Percentiles rank a stretch among this genome's conserved stretches.
phyloP scores from a whole-genome alignment of 2,329 filamentous ascomycete genomes.

The Didymella pomorum region DNA sequence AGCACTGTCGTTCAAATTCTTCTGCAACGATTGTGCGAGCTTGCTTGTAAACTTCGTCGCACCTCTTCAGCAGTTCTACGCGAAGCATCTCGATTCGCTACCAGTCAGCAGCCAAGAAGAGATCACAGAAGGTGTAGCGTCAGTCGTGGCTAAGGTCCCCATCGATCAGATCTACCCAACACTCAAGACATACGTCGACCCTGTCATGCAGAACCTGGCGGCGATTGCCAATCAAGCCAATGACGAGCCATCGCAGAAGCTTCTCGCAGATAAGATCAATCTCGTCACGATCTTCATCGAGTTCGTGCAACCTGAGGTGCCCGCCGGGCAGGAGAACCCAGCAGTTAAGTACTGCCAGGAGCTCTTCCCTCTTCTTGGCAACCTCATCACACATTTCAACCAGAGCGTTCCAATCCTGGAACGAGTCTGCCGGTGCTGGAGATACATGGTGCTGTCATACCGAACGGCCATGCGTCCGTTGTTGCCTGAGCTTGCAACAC shows the following conservation, averaged over 20 bases:
- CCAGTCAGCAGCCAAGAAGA: slow-evolving; percentile 91
- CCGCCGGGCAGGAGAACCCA: slow-evolving; percentile 76
- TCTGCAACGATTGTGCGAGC: slow-evolving; percentile 93
- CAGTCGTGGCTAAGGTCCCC: slow-evolving; percentile 87
- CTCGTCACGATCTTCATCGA: slow-evolving; percentile 92
- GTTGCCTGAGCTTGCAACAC: slow-evolving; percentile 84
- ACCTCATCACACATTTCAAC: slow-evolving; percentile 87
- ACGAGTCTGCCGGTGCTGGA: slow-evolving; percentile 92
- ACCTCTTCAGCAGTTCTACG: slow-evolving; percentile 91
- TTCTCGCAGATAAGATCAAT: slow-evolving; percentile 90
- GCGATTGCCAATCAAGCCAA: slow-evolving; percentile 83
- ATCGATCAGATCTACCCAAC: slow-evolving; percentile 80
- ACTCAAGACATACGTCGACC: slow-evolving; percentile 92
- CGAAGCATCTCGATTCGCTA: slow-evolving; percentile 85
- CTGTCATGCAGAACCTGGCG: slow-evolving; percentile 85
- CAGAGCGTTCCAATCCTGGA: slow-evolving; percentile 89
- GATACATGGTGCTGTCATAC: slow-evolving; percentile 96
- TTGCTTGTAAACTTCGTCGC: slow-evolving; percentile 82
- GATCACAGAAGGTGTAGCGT: slow-evolving; percentile 93
- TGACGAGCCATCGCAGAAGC: slow-evolving; percentile 82
- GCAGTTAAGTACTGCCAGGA: slow-evolving; percentile 97
- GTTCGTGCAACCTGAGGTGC: slow-evolving; percentile 75
- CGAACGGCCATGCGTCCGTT: slow-evolving; percentile 87
- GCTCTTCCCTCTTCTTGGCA: slow-evolving; percentile 85
- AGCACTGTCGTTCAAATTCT: slow-evolving; percentile 93